Evolutionary conservation across 2,329 filamentous ascomycete species (phyloP).

Genomic region (Fusarium poae): DNA sequence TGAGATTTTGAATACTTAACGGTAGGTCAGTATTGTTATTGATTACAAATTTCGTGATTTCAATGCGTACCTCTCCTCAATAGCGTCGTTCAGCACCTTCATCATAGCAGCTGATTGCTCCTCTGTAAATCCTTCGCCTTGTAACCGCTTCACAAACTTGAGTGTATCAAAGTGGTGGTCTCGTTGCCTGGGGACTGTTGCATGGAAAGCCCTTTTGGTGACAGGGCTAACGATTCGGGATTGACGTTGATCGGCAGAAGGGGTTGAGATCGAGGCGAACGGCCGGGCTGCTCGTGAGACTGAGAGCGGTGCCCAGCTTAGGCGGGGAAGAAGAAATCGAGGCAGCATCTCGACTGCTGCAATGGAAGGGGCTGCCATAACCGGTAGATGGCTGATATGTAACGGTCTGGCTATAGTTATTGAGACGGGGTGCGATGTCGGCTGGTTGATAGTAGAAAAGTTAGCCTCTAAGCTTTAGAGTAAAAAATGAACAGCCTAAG

Average conservation of each 20-base stretch:
- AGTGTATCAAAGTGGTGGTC: constrained; percentile 99
- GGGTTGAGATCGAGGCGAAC: constrained; percentile 32
- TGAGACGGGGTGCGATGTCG: constrained; percentile 13
- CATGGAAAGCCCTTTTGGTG: constrained; percentile 72
- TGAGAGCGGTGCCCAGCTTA: constrained; percentile 63
- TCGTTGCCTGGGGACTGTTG: constrained; percentile 68
- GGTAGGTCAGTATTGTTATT: constrained; percentile 1
- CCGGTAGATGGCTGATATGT: background rate
- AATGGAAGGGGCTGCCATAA: constrained; percentile 49
- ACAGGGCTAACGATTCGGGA: constrained; percentile 33
- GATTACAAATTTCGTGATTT: background rate
- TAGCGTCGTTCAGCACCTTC: constrained; percentile 95
- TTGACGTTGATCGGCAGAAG: constrained; percentile 32
- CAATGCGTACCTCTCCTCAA: constrained; percentile 81
- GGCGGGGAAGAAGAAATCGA: constrained; percentile 66
- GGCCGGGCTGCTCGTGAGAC: constrained; percentile 44
- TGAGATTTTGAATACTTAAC: constrained; percentile 90
- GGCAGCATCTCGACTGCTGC: constrained; percentile 60
- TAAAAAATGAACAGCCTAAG: background rate
- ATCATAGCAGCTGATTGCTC: constrained; percentile 98
- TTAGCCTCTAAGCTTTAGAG: background rate
- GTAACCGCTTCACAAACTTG: constrained; percentile 92
- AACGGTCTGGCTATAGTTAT: background rate
- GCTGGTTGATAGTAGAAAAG: background rate
- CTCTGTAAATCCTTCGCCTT: constrained; percentile 94